phyloP scores from a whole-genome alignment of 768 basidiomycete genomes.

The Ephemerocybe angulata region DNA sequence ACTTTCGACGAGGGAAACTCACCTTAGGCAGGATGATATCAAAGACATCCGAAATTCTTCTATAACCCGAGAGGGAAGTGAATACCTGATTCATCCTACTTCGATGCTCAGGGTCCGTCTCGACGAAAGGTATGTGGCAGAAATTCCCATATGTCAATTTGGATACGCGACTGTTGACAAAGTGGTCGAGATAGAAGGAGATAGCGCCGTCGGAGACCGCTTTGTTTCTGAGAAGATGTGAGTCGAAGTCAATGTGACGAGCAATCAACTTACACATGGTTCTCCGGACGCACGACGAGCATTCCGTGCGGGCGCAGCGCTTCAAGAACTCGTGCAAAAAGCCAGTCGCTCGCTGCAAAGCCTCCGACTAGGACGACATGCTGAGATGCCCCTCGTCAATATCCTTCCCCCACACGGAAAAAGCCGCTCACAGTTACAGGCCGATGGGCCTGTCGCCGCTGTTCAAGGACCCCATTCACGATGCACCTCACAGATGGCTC shows the following conservation, averaged over 20 bases:
- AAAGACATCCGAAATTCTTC: conserved; percentile 14
- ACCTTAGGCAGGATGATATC: conserved; percentile 15
- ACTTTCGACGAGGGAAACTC: not conserved
- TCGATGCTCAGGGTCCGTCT: not conserved
- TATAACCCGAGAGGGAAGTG: not conserved
- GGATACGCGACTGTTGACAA: conserved; percentile 37
- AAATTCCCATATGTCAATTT: conserved; percentile 3
- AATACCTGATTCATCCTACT: not conserved
- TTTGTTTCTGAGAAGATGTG: conserved; percentile 27
- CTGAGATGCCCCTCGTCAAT: conserved; percentile 17
- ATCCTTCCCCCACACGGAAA: not conserved
- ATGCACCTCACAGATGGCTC: conserved; percentile 32
- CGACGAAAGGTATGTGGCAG: not conserved
- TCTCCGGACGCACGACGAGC: conserved; percentile 47
- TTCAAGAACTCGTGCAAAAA: conserved; percentile 41
- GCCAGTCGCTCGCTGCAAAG: conserved; percentile 54
- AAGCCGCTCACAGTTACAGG: conserved; percentile 22
- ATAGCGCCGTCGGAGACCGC: conserved; percentile 53
- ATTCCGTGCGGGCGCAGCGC: conserved; percentile 36
- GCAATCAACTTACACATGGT: conserved; percentile 43
- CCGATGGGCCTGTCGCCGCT: conserved; percentile 14
- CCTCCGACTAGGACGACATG: conserved; percentile 53
- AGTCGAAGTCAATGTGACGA: not conserved
- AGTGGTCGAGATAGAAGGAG: conserved; percentile 42
- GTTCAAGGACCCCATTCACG: conserved; percentile 18